A percentile compares a stretch with the other conserved stretches of the same genome.
phyloP scores from a whole-genome alignment of 2,329 filamentous ascomycete genomes.

The Xylaria sp. region DNA sequence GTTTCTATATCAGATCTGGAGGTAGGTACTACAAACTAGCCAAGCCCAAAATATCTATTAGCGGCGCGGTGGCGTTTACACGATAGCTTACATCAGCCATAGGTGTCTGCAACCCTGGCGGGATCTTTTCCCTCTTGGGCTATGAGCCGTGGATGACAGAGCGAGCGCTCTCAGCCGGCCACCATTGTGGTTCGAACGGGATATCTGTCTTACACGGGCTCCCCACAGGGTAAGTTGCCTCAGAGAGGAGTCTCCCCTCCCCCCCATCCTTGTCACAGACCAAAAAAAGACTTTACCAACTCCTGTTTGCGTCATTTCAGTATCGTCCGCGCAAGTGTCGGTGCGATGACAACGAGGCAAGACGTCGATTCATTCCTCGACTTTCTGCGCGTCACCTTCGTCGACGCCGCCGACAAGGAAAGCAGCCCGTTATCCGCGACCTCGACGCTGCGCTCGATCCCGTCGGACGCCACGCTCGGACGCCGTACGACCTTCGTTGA shows the following conservation, averaged over 20 bases:
- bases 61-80: constrained; percentile 5
- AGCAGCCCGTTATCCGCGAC: constrained; percentile 36
- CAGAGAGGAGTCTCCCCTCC: neutral
- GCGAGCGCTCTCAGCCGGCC: constrained; percentile 64
- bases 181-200: constrained; percentile 66
- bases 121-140: constrained; percentile 58
- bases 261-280: neutral
- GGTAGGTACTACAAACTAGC: constrained; percentile 45
- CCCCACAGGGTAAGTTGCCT: constrained; percentile 60
- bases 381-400: constrained; percentile 58
- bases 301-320: constrained; percentile 47
- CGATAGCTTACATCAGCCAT: constrained; percentile 24
- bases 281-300: neutral
- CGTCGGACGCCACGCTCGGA: constrained; percentile 33
- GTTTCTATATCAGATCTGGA: constrained; percentile 71
- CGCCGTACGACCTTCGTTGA: constrained; percentile 2
- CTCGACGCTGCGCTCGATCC: constrained; percentile 35
- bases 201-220: constrained; percentile 64
- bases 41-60: constrained; percentile 39
- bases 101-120: constrained; percentile 62
- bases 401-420: constrained; percentile 43
- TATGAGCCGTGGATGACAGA: constrained; percentile 67
- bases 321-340: constrained; percentile 69
- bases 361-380: constrained; percentile 64
- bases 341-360: constrained; percentile 68